A percentile compares a stretch with the other conserved stretches of the same genome.
phyloP scores from a whole-genome alignment of 2,329 filamentous ascomycete genomes.

The Zasmidium citrigriseum region DNA sequence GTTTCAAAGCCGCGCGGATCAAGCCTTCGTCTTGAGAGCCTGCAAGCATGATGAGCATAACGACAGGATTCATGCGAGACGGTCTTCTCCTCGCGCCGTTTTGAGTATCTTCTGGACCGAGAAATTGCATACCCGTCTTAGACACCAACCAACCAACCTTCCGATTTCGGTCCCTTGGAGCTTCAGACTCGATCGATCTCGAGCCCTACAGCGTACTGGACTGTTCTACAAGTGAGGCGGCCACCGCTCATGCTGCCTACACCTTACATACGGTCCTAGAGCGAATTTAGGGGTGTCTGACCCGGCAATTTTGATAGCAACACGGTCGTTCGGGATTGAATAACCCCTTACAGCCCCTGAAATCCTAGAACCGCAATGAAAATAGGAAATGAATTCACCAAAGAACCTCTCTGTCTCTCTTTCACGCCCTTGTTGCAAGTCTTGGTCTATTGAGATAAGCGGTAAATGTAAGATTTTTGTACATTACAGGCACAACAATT shows the following conservation, averaged over 20 bases:
- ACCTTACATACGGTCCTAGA: slow-evolving; percentile 22
- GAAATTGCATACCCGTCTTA: neutral
- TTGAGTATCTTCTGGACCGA: neutral
- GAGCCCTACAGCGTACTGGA: neutral
- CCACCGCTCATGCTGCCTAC: slow-evolving; percentile 9
- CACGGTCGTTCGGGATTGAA: slow-evolving; percentile 16
- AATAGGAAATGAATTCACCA: too few species aligned
- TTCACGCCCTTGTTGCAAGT: neutral
- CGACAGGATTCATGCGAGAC: too few species aligned
- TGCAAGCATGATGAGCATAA: neutral
- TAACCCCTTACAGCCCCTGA: slow-evolving; percentile 11
- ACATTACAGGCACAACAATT: neutral
- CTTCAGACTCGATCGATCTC: too few species aligned
- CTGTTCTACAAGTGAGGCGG: slow-evolving; percentile 16
- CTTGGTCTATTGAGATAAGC: neutral
- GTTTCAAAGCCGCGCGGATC: slow-evolving; percentile 40
- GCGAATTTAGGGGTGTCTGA: slow-evolving; percentile 20
- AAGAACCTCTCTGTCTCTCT: too few species aligned
- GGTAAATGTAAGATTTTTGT: neutral
- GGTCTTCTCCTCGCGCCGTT: too few species aligned
- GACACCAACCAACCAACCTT: neutral
- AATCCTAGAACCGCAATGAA: too few species aligned
- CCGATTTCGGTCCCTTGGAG: neutral
- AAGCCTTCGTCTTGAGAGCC: slow-evolving; percentile 14
- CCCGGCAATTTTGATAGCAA: slow-evolving; percentile 12